Evolutionary conservation across 768 basidiomycete genomes (phyloP).

Genomic region (Porpolomopsis calyptriformis): DNA sequence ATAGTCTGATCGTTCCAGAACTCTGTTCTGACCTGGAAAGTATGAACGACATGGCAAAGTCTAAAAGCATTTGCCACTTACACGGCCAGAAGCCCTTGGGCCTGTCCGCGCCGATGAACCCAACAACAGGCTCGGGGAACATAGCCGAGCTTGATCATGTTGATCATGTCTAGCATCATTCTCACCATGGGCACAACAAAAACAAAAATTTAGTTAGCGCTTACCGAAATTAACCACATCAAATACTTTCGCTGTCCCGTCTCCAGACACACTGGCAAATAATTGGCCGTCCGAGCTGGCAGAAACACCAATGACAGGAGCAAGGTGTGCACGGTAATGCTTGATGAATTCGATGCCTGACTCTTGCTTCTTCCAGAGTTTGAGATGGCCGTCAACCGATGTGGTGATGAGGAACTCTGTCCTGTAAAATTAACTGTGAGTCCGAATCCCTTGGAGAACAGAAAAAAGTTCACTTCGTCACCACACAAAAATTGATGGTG

Average conservation of each 20-base stretch:
- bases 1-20: slow-evolving; percentile 71
- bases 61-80: slow-evolving; percentile 29
- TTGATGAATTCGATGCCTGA: slow-evolving; percentile 96
- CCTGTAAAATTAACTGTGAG: slow-evolving; percentile 29
- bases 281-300: slow-evolving; percentile 87
- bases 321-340: slow-evolving; percentile 88
- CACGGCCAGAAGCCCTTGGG: slow-evolving; percentile 82
- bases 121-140: slow-evolving; percentile 86
- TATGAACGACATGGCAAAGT: not conserved
- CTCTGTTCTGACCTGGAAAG: slow-evolving; percentile 61
- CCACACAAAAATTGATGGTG: slow-evolving; percentile 74
- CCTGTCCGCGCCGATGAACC: slow-evolving; percentile 86
- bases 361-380: slow-evolving; percentile 99
- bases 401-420: slow-evolving; percentile 92
- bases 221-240: slow-evolving; percentile 99
- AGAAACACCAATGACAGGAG: slow-evolving; percentile 67
- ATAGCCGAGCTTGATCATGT: slow-evolving; percentile 86
- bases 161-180: slow-evolving; percentile 80
- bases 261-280: slow-evolving; percentile 86
- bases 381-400: slow-evolving; percentile 88
- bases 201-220: slow-evolving; percentile 18
- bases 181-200: slow-evolving; percentile 1
- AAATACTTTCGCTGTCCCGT: slow-evolving; percentile 89
- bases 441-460: not conserved
- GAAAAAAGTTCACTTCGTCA: slow-evolving; percentile 62